Percentiles rank a stretch among this genome's conserved stretches.
These are phyloP conservation scores for Penicillium waksmanii DNA, from an alignment of 495 filamentous ascomycete species.

Conservation along the genomic window DNA sequence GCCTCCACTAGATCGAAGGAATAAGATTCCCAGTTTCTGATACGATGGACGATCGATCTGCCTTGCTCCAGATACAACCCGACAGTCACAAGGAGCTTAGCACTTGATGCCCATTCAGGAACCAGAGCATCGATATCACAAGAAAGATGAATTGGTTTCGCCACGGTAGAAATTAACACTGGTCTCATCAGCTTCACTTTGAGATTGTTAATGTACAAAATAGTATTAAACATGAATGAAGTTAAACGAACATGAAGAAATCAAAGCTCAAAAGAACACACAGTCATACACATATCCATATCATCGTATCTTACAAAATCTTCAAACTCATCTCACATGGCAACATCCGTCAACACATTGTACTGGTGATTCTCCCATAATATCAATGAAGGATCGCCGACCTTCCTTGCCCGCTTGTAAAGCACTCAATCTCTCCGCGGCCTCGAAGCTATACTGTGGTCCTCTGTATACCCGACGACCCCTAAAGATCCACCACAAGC, in stretches of 20 bases:
- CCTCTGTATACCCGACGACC: constrained; percentile 35
- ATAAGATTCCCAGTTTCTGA: background rate
- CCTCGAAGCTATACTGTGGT: constrained; percentile 38
- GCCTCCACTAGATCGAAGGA: background rate
- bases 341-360: constrained; percentile 13
- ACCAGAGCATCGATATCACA: background rate
- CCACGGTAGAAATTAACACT: too few relatives aligned
- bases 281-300: background rate
- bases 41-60: background rate
- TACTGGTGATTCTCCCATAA: constrained; percentile 11
- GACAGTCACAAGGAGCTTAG: background rate
- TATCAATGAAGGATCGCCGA: constrained; percentile 29
- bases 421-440: constrained; percentile 31
- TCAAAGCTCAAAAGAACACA: background rate
- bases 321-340: constrained; percentile 12
- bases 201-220: too few relatives aligned
- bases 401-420: constrained; percentile 31
- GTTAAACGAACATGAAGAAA: background rate
- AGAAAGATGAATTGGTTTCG: background rate
- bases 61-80: background rate
- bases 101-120: background rate
- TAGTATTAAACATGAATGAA: too few relatives aligned
- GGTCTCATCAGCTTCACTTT: too few relatives aligned
- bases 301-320: background rate
- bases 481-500: constrained; percentile 37